These are phyloP conservation scores for Acacia melanoxylon DNA, from an alignment of 306 rosid species.

Conservation along the genomic window DNA sequence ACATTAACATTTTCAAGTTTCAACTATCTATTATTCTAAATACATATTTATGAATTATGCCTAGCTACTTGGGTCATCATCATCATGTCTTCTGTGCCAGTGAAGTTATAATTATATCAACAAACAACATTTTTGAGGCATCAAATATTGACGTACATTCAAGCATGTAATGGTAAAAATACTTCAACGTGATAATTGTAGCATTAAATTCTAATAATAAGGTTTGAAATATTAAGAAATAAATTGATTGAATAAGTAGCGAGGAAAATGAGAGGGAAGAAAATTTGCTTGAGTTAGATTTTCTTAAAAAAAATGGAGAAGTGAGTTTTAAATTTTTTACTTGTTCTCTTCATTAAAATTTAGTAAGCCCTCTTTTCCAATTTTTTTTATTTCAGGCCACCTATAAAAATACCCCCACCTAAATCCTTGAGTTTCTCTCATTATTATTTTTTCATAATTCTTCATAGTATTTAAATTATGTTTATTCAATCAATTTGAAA, in stretches of 20 bases:
- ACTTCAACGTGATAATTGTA: neutral
- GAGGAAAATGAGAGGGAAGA: too few species aligned
- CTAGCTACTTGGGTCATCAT: neutral
- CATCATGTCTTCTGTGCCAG: neutral
- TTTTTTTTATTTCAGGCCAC: too few species aligned
- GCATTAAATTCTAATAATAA: neutral
- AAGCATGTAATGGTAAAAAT: neutral
- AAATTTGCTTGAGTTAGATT: too few species aligned
- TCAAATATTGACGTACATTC: neutral
- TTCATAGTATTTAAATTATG: too few species aligned
- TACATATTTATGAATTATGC: neutral
- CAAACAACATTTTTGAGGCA: neutral
- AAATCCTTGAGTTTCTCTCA: too few species aligned
- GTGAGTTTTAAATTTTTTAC: too few species aligned
- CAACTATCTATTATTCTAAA: neutral
- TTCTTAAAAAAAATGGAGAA: too few species aligned
- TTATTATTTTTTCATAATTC: too few species aligned
- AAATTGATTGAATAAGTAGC: neutral
- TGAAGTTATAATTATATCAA: neutral
- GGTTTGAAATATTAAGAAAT: neutral
- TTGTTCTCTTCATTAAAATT: too few species aligned
- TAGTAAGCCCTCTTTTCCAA: too few species aligned
- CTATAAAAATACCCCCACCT: too few species aligned
- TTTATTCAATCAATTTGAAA: too few species aligned
- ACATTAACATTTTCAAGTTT: neutral